Percentiles rank a stretch among this genome's conserved stretches.
Evolutionary conservation across 495 filamentous ascomycete species (phyloP).

Genomic region (Bathelium albidoporum): DNA sequence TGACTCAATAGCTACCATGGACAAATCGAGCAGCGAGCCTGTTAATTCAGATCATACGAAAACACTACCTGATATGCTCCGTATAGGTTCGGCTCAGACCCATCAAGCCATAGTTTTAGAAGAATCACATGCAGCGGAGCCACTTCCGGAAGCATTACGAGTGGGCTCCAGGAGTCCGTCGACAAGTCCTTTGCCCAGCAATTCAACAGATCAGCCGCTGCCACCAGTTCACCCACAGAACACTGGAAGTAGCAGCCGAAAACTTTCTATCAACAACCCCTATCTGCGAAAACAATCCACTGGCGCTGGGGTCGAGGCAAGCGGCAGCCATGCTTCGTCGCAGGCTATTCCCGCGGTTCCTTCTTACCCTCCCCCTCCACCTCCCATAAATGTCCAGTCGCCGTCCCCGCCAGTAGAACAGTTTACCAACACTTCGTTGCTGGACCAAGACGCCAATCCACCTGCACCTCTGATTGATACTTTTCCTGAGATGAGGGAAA

Average conservation of each 20-base stretch:
- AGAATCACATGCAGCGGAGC: neutral
- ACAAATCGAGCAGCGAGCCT: neutral
- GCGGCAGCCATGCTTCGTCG: neutral
- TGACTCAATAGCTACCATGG: neutral
- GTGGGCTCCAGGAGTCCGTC: neutral
- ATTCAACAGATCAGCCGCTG: neutral
- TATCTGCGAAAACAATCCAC: constrained; percentile 4
- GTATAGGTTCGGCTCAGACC: neutral
- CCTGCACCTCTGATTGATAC: neutral
- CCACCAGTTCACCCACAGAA: neutral
- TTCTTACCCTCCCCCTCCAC: neutral
- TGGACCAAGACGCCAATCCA: neutral
- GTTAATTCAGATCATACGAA: neutral
- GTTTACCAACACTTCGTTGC: neutral
- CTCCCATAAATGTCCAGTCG: neutral
- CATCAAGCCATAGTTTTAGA: neutral
- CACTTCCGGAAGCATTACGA: constrained; percentile 5
- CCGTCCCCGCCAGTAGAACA: neutral
- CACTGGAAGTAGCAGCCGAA: neutral
- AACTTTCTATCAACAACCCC: constrained; percentile 7
- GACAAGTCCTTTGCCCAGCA: neutral
- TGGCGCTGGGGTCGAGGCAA: neutral
- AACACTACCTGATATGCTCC: constrained; percentile 1
- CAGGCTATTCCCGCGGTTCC: neutral
- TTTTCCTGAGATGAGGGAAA: neutral